phyloP scores from a whole-genome alignment of 1,284 basidiomycete species.

The Vanrija humicola region DNA sequence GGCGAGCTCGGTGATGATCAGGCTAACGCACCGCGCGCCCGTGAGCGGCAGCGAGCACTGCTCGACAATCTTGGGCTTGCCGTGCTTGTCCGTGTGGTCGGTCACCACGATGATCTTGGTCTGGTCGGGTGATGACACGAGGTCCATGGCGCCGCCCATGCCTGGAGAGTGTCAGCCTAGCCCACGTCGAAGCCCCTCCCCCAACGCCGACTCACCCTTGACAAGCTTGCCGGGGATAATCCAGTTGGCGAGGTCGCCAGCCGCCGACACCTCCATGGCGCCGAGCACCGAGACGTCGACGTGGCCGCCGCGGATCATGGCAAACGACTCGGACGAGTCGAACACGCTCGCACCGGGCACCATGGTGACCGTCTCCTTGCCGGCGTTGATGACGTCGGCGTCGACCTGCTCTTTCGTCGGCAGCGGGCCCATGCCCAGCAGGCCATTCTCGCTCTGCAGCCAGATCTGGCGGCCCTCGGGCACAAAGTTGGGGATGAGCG shows the following conservation, averaged over 20 bases:
- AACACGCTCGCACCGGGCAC: constrained; percentile 85
- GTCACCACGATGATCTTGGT: constrained; percentile 66
- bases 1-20: constrained; percentile 80
- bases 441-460: constrained; percentile 89
- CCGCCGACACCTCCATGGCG: constrained; percentile 77
- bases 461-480: constrained; percentile 71
- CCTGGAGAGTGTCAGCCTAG: constrained; percentile 51
- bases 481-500: constrained; percentile 76
- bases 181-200: neutral
- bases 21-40: constrained; percentile 74
- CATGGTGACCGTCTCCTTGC: constrained; percentile 86
- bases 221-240: constrained; percentile 90
- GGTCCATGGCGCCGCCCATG: constrained; percentile 91
- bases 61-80: constrained; percentile 76
- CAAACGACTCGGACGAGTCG: constrained; percentile 86
- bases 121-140: constrained; percentile 84
- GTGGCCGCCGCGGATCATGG: constrained; percentile 92
- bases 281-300: constrained; percentile 83
- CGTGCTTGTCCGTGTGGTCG: constrained; percentile 73
- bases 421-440: constrained; percentile 88
- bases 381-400: constrained; percentile 84
- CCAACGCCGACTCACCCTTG: constrained; percentile 55
- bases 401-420: constrained; percentile 77
- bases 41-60: constrained; percentile 82
- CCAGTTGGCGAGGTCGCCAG: constrained; percentile 91